Evolutionary conservation across 441 rosid species (phyloP).

Genomic region (Melastoma candidum): DNA sequence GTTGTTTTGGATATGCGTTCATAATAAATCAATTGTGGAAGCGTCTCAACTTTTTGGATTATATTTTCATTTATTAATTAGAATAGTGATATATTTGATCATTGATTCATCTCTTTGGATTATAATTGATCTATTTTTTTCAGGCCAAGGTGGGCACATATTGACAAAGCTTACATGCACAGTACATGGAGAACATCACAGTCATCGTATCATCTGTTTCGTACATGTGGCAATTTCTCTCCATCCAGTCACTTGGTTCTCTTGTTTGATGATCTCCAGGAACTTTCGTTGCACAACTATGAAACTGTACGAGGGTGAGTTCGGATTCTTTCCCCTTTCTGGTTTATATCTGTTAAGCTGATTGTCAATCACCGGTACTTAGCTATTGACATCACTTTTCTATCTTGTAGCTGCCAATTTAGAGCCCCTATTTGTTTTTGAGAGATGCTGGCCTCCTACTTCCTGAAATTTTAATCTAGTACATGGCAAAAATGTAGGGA

Average conservation of each 20-base stretch:
- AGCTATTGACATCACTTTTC: constrained; percentile 6
- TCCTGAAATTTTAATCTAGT: too few species aligned
- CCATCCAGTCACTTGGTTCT: constrained; percentile 64
- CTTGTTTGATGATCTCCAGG: constrained; percentile 84
- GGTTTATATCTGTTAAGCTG: too few species aligned
- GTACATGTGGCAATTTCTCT: constrained; percentile 63
- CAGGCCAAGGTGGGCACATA: constrained; percentile 99
- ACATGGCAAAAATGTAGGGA: too few species aligned
- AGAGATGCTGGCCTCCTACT: too few species aligned
- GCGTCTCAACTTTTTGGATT: too few species aligned
- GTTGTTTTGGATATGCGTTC: not conserved
- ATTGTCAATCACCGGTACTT: too few species aligned
- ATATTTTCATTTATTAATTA: too few species aligned
- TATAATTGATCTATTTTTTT: constrained; percentile 7
- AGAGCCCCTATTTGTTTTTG: too few species aligned
- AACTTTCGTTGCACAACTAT: constrained; percentile 84
- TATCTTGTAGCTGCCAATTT: constrained; percentile 5
- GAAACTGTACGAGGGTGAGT: constrained; percentile 98
- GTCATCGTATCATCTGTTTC: constrained; percentile 83
- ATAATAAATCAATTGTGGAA: too few species aligned
- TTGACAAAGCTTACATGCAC: constrained; percentile 98
- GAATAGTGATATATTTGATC: too few species aligned
- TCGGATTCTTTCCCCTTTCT: not conserved
- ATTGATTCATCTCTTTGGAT: too few species aligned
- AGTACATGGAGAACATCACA: constrained; percentile 98